Conservation (phyloP, 352 stramenopile genomes). For the Halophytophthora batemanensis region DNA sequence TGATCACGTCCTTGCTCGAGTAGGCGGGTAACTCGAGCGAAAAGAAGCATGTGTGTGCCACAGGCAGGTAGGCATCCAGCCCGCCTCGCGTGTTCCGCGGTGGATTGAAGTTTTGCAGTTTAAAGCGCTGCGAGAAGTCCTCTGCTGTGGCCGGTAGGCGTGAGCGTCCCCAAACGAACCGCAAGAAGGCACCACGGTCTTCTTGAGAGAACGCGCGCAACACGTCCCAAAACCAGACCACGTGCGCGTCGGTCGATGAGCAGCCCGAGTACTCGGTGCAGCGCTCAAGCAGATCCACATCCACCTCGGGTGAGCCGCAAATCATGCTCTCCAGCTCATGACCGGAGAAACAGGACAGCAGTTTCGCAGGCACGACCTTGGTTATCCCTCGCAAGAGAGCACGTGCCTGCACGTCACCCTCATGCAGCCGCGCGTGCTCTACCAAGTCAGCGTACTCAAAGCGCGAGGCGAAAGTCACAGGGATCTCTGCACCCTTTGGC, state of each 20-base stretch:
- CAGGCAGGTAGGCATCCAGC: slow-evolving; percentile 90
- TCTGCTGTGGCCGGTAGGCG: slow-evolving; percentile 74
- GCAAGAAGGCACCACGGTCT: slow-evolving; percentile 81
- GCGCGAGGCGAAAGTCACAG: slow-evolving; percentile 80
- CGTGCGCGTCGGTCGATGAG: slow-evolving; percentile 61
- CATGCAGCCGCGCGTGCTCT: slow-evolving; percentile 73
- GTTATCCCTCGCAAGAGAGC: slow-evolving; percentile 57
- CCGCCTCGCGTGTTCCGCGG: slow-evolving; percentile 27
- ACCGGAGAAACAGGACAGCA: slow-evolving; percentile 80
- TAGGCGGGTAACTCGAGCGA: slow-evolving; percentile 95
- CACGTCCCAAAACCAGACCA: slow-evolving; percentile 87
- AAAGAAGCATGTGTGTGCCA: slow-evolving; percentile 99
- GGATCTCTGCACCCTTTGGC: slow-evolving; percentile 44
- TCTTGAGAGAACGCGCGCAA: slow-evolving; percentile 77
- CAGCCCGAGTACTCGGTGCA: slow-evolving; percentile 89
- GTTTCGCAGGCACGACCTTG: slow-evolving; percentile 69
- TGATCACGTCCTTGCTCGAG: slow-evolving; percentile 70
- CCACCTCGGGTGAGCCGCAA: slow-evolving; percentile 76
- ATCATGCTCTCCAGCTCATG: slow-evolving; percentile 82
- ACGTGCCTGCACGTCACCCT: slow-evolving; percentile 60
- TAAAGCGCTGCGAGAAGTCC: slow-evolving; percentile 90
- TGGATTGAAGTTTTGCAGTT: slow-evolving; percentile 87
- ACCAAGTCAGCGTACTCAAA: slow-evolving; percentile 81
- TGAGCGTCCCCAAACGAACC: slow-evolving; percentile 92
- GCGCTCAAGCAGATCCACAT: slow-evolving; percentile 73